These are phyloP conservation scores for Albifimbria verrucaria DNA, from an alignment of 2,329 filamentous ascomycete species.

Conservation along the genomic window DNA sequence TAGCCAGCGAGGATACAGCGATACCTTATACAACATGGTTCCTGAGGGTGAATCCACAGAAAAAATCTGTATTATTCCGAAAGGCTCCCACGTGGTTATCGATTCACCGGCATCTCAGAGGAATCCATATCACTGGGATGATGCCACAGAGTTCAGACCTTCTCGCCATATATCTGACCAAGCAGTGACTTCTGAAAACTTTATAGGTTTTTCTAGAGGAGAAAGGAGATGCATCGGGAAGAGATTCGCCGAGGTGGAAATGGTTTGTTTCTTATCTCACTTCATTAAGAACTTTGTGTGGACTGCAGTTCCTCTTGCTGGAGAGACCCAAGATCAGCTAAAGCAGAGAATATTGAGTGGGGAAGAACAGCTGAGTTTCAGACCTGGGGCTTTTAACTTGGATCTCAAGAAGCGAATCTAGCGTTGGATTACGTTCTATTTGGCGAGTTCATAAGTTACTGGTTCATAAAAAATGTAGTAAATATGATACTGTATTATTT, in stretches of 20 bases:
- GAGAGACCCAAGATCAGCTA: not conserved
- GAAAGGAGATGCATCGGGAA: not conserved
- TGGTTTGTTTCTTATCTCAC: not conserved
- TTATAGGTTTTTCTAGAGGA: not conserved
- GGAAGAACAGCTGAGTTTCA: not conserved
- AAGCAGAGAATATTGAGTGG: not conserved
- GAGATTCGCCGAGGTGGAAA: not conserved
- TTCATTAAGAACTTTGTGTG: not conserved
- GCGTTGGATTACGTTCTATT: no score
- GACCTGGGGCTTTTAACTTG: not conserved
- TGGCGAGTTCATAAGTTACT: no score
- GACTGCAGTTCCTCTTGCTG: not conserved
- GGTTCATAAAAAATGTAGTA: no score
- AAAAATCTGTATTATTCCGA: not conserved
- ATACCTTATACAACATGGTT: not conserved
- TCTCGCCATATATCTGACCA: not conserved
- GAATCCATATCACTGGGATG: not conserved
- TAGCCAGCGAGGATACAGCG: not conserved
- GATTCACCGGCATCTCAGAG: not conserved
- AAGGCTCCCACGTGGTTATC: not conserved
- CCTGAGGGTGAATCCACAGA: not conserved
- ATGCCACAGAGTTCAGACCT: not conserved
- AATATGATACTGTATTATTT: no score
- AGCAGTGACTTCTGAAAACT: not conserved
- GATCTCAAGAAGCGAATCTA: not conserved